Evolutionary conservation across 345 rosid species (phyloP).

Genomic region (Populus ilicifolia): DNA sequence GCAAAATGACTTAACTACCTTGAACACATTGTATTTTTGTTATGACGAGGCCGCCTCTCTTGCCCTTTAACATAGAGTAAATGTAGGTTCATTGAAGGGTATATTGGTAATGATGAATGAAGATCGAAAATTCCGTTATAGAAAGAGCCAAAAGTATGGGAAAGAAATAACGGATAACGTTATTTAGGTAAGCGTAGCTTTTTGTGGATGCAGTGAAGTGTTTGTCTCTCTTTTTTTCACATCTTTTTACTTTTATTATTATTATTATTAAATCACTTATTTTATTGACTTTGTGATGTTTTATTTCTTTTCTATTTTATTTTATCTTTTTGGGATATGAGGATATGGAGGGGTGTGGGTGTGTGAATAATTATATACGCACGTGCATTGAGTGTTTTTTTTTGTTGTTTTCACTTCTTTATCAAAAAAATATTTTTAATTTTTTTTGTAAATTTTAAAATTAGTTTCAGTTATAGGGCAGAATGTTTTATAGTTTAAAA

Average conservation of each 20-base stretch:
- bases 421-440: no score
- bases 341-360: conserved; percentile 26
- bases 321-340: conserved; percentile 12
- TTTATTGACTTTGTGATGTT: background rate
- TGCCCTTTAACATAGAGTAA: background rate
- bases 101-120: conserved; percentile 9
- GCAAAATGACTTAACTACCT: conserved; percentile 27
- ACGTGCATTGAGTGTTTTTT: conserved; percentile 41
- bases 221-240: conserved; percentile 12
- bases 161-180: conserved; percentile 65
- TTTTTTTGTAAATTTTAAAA: no score
- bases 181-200: conserved; percentile 39
- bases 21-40: background rate
- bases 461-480: no score
- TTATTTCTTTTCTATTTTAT: conserved; percentile 15
- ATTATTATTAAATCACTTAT: background rate
- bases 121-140: conserved; percentile 36
- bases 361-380: conserved; percentile 55
- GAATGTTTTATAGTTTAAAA: no score
- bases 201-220: conserved; percentile 1
- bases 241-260: background rate
- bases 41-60: conserved; percentile 17
- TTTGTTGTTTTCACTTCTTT: background rate
- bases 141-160: conserved; percentile 30
- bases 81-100: conserved; percentile 3